Percentiles rank a stretch among this genome's conserved stretches.
phyloP scores from a whole-genome alignment of 2,329 filamentous ascomycete genomes.

The Apiospora pterosperma region DNA sequence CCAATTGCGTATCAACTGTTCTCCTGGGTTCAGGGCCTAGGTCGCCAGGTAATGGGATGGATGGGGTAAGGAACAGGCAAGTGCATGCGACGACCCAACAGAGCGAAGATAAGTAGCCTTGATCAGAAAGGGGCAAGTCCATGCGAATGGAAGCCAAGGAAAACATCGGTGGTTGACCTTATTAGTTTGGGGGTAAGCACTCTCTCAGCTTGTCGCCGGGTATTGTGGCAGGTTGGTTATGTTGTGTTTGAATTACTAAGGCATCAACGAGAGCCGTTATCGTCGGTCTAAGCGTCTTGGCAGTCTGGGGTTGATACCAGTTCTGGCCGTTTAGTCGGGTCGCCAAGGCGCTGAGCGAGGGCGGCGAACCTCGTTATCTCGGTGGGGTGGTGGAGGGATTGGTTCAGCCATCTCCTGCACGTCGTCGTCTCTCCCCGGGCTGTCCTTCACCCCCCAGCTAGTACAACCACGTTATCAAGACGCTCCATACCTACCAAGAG shows the following conservation, averaged over 20 bases:
- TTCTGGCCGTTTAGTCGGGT: background rate
- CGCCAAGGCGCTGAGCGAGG: background rate
- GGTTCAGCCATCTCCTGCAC: background rate
- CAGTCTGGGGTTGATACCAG: background rate
- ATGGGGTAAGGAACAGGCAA: background rate
- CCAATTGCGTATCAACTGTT: background rate
- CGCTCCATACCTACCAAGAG: background rate
- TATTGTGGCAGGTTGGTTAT: background rate
- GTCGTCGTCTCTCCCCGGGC: background rate
- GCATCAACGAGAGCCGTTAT: background rate
- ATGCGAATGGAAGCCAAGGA: conserved; percentile 6
- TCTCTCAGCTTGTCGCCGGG: background rate
- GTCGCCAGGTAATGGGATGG: background rate
- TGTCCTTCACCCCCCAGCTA: background rate
- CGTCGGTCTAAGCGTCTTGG: background rate
- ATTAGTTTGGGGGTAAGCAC: background rate
- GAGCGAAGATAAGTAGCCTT: background rate
- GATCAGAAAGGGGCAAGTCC: conserved; percentile 1
- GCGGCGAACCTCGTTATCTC: background rate
- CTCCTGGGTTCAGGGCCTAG: background rate
- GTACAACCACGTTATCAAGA: conserved; percentile 1
- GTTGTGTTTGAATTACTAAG: no score
- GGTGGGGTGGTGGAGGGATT: background rate
- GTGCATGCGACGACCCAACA: background rate
- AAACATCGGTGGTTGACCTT: background rate